phyloP scores from a whole-genome alignment of 2,329 filamentous ascomycete species.

The Davidsoniella virescens region DNA sequence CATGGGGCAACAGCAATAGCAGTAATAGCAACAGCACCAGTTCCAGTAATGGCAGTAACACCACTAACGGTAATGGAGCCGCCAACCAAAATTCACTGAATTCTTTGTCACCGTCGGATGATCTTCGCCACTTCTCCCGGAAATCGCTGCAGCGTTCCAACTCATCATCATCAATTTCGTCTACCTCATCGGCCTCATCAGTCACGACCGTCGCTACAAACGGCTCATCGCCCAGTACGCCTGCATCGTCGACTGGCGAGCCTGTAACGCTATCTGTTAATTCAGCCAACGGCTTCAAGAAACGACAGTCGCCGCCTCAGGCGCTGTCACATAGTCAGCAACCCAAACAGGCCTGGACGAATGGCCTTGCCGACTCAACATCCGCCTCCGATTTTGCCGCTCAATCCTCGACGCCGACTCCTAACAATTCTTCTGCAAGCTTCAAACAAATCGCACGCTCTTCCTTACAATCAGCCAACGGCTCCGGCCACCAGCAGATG shows the following conservation, averaged over 20 bases:
- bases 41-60: constrained; percentile 17
- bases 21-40: constrained; percentile 15
- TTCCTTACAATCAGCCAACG: not conserved
- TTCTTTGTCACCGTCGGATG: constrained; percentile 42
- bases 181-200: constrained; percentile 41
- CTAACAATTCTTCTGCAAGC: not conserved
- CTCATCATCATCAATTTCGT: constrained; percentile 76
- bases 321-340: not conserved
- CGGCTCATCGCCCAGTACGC: constrained; percentile 45
- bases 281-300: constrained; percentile 9
- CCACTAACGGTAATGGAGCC: constrained; percentile 17
- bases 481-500: constrained; percentile 7
- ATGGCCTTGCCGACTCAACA: not conserved
- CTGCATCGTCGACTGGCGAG: constrained; percentile 28
- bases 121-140: constrained; percentile 76
- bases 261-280: constrained; percentile 9
- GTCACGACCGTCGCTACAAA: constrained; percentile 47
- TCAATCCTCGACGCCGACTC: not conserved
- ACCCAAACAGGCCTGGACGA: constrained; percentile 6
- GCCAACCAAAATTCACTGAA: constrained; percentile 4
- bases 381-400: not conserved
- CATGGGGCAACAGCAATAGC: constrained; percentile 45
- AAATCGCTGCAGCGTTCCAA: constrained; percentile 76
- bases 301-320: not conserved
- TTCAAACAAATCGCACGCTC: constrained; percentile 3